Conservation (phyloP, 805 yeast species). For the Saccharomycopsis sp. region DNA sequence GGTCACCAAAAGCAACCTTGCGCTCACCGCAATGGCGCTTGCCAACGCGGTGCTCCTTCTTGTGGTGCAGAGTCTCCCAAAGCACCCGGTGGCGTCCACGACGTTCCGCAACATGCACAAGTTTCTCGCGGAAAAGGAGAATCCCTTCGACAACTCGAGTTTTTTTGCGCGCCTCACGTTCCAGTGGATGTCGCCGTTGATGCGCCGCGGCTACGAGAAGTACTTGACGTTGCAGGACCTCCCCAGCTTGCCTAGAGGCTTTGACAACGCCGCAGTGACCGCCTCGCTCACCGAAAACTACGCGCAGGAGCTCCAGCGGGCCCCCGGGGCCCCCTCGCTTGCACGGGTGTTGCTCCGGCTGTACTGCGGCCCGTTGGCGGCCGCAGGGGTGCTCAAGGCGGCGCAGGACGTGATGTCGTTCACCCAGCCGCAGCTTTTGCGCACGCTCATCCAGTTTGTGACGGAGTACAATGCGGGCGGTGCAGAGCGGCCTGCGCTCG, state of each 20-base stretch:
- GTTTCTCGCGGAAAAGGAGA: conserved; percentile 26
- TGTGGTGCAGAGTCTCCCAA: conserved; percentile 34
- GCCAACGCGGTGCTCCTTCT: conserved; percentile 29
- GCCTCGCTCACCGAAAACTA: conserved; percentile 50
- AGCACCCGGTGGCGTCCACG: conserved; percentile 27
- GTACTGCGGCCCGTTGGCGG: not conserved
- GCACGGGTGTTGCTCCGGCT: conserved; percentile 47
- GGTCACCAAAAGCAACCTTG: conserved; percentile 23
- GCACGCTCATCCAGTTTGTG: conserved; percentile 60
- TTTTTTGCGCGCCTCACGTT: conserved; percentile 73
- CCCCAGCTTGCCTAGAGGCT: conserved; percentile 67
- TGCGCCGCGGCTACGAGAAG: conserved; percentile 67
- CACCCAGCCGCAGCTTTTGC: conserved; percentile 79
- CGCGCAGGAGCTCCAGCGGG: conserved; percentile 40
- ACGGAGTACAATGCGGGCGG: conserved; percentile 35
- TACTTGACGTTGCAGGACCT: conserved; percentile 54
- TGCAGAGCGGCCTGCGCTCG: conserved; percentile 43
- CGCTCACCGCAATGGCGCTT: conserved; percentile 30
- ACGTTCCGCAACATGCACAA: conserved; percentile 37
- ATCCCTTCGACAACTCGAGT: conserved; percentile 54
- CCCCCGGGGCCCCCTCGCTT: conserved; percentile 42
- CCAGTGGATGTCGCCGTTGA: conserved; percentile 84
- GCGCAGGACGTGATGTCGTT: conserved; percentile 73
- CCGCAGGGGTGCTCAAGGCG: conserved; percentile 42
- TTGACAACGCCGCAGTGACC: conserved; percentile 49